Conservation (phyloP, 1,284 basidiomycete genomes). For the Melampsora larici-populina region DNA sequence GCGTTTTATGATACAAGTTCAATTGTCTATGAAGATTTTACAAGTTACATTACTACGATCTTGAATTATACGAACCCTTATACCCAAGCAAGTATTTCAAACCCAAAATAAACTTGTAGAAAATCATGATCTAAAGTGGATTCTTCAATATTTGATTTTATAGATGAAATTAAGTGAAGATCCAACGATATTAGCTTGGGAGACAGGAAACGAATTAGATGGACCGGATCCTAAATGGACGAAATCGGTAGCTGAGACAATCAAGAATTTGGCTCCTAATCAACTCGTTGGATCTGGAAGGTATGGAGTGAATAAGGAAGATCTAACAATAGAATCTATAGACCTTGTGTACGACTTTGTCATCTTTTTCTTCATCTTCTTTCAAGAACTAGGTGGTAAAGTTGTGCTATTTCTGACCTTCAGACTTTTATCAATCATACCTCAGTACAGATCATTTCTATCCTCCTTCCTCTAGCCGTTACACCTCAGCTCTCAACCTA, state of each 20-base stretch:
- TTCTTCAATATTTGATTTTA: neutral
- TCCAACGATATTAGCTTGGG: conserved; percentile 53
- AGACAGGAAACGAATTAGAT: conserved; percentile 55
- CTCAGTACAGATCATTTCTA: conserved; percentile 48
- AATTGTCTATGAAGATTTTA: conserved; percentile 29
- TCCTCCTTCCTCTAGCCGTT: conserved; percentile 34
- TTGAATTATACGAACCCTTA: conserved; percentile 21
- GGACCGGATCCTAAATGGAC: conserved; percentile 53
- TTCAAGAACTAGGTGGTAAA: too few relatives aligned
- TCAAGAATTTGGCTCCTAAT: conserved; percentile 53
- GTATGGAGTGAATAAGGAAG: conserved; percentile 25
- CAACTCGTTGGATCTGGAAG: conserved; percentile 50
- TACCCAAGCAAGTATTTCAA: conserved; percentile 15
- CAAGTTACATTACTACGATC: conserved; percentile 21
- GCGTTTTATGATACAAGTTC: conserved; percentile 36
- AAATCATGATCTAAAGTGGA: neutral
- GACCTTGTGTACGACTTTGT: conserved; percentile 22
- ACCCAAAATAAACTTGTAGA: neutral
- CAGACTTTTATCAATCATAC: neutral
- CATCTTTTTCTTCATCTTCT: neutral
- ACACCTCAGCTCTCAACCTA: conserved; percentile 44
- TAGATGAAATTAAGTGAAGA: conserved; percentile 48
- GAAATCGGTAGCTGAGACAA: conserved; percentile 50
- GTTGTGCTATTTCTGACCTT: neutral
- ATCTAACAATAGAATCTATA: conserved; percentile 19